These are phyloP conservation scores for Trapa incisa DNA, from an alignment of 345 rosid genomes.

Conservation along the genomic window DNA sequence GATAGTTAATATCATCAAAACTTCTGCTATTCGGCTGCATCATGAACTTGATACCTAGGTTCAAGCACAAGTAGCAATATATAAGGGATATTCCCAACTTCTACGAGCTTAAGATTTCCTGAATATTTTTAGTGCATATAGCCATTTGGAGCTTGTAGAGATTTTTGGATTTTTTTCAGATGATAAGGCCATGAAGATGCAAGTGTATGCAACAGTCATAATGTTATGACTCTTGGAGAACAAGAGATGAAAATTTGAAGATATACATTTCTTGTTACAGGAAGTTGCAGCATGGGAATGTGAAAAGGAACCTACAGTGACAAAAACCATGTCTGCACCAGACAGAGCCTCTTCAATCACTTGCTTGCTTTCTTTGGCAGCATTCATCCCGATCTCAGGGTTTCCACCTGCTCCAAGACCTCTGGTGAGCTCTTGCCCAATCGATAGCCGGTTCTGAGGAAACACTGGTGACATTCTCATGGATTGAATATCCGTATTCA, in stretches of 20 bases:
- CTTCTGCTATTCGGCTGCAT: background rate
- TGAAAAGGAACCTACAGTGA: constrained; percentile 51
- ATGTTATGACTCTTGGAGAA: background rate
- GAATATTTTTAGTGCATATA: background rate
- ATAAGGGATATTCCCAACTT: background rate
- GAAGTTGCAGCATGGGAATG: background rate
- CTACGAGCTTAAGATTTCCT: background rate
- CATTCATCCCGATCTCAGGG: constrained; percentile 94
- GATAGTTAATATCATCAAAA: background rate
- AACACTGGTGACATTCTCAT: constrained; percentile 84
- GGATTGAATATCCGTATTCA: constrained; percentile 84
- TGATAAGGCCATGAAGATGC: too few species aligned
- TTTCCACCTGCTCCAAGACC: constrained; percentile 99
- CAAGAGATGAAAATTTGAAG: background rate
- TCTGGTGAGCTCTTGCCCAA: constrained; percentile 89
- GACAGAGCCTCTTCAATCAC: constrained; percentile 83
- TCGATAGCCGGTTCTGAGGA: constrained; percentile 68
- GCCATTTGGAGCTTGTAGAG: background rate
- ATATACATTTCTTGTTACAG: background rate
- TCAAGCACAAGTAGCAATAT: background rate
- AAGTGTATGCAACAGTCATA: too few species aligned
- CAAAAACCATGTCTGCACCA: constrained; percentile 95
- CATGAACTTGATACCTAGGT: background rate
- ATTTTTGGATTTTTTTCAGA: too few species aligned
- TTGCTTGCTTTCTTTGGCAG: constrained; percentile 87